These are phyloP conservation scores for Cystobasidiopsis lactophilus DNA, from an alignment of 768 basidiomycete genomes.

Conservation along the genomic window DNA sequence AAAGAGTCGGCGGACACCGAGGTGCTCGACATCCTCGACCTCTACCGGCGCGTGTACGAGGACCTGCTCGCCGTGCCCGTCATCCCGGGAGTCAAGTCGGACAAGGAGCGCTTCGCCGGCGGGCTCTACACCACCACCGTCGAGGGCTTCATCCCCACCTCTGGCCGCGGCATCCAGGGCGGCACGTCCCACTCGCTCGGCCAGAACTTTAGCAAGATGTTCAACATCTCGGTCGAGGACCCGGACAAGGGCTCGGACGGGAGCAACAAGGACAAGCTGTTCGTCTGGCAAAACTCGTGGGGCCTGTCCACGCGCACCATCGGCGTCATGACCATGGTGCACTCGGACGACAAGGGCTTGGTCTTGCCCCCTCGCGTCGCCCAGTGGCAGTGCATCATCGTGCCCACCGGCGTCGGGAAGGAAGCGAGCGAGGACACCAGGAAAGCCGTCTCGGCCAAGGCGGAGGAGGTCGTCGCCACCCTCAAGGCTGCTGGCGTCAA, in stretches of 20 bases:
- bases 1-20: constrained; percentile 75
- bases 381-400: constrained; percentile 67
- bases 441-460: constrained; percentile 48
- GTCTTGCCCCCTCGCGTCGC: constrained; percentile 95
- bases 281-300: constrained; percentile 98
- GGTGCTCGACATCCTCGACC: constrained; percentile 79
- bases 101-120: constrained; percentile 98
- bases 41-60: constrained; percentile 86
- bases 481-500: constrained; percentile 53
- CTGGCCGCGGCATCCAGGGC: constrained; percentile 90
- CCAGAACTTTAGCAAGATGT: constrained; percentile 98
- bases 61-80: constrained; percentile 94
- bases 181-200: constrained; percentile 96
- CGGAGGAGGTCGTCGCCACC: constrained; percentile 46
- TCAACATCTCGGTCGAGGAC: constrained; percentile 91
- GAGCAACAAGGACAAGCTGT: constrained; percentile 40
- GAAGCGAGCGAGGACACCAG: constrained; percentile 40
- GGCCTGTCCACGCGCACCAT: constrained; percentile 87
- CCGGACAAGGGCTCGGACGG: constrained; percentile 34
- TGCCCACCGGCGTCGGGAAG: constrained; percentile 84
- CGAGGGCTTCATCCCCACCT: constrained; percentile 91
- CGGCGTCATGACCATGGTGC: constrained; percentile 98
- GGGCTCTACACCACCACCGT: constrained; percentile 94
- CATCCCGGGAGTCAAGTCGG: constrained; percentile 87
- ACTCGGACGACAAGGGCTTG: constrained; percentile 91